These are phyloP conservation scores for Neopestalotiopsis clavispora DNA, from an alignment of 2,329 filamentous ascomycete species.

Conservation along the genomic window DNA sequence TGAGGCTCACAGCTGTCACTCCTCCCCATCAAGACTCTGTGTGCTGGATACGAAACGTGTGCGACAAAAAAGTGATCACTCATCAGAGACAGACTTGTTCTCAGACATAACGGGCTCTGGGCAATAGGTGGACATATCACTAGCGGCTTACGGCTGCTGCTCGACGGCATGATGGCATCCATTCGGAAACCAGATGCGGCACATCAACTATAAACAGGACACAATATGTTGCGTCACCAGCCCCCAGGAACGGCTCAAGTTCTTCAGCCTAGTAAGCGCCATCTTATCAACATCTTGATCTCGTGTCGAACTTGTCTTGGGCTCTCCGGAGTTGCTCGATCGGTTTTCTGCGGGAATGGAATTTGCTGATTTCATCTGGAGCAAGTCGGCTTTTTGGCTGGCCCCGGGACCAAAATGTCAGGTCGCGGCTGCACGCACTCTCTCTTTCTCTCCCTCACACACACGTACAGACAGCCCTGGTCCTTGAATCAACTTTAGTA, in stretches of 20 bases:
- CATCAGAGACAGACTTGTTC: background rate
- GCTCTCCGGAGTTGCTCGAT: background rate
- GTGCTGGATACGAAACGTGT: background rate
- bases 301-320: background rate
- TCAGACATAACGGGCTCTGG: background rate
- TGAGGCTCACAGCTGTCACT: background rate
- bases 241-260: background rate
- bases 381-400: no score
- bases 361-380: no score
- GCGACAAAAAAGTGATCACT: background rate
- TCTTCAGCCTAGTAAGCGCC: background rate
- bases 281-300: background rate
- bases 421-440: background rate
- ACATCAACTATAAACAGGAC: background rate
- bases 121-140: background rate
- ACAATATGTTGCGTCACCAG: conserved; percentile 2
- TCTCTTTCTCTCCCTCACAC: no score
- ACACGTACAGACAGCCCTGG: no score
- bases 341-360: background rate
- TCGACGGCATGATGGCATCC: background rate
- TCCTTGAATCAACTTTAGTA: no score
- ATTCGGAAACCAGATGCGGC: background rate
- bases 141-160: background rate
- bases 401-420: background rate
- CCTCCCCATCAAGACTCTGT: background rate